Percentiles rank a stretch among this genome's conserved stretches.
Evolutionary conservation across 495 filamentous ascomycete genomes (phyloP).

Genomic region (Xylaria grammica): DNA sequence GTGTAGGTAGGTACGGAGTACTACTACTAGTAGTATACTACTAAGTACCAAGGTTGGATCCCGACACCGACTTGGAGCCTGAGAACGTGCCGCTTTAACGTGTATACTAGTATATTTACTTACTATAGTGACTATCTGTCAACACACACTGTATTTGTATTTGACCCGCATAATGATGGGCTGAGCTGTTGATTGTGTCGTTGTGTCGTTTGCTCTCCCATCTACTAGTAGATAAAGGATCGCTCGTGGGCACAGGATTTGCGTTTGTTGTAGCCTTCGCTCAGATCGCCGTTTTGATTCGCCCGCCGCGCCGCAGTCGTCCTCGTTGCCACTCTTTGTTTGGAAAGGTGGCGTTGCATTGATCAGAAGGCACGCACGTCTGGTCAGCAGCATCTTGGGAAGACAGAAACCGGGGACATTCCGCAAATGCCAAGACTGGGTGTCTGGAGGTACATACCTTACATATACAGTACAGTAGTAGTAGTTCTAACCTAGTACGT

Average conservation of each 20-base stretch:
- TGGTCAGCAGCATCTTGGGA: background rate
- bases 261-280: background rate
- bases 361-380: background rate
- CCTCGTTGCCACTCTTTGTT: background rate
- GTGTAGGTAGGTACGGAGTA: no score
- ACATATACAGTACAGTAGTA: no score
- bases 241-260: background rate
- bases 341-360: constrained; percentile 2
- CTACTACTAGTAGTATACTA: no score
- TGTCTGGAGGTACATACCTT: background rate
- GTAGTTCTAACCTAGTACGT: no score
- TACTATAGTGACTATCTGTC: no score
- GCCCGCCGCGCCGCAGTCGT: background rate
- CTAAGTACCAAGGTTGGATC: no score
- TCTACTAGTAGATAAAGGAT: no score
- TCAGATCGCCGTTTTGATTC: background rate
- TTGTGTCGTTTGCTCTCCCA: background rate
- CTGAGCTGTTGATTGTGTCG: constrained; percentile 1
- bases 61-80: constrained; percentile 13
- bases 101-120: no score
- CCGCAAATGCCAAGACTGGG: constrained; percentile 8
- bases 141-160: constrained; percentile 3
- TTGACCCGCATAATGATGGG: background rate
- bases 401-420: constrained; percentile 8
- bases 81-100: no score